Evolutionary conservation across 768 basidiomycete species (phyloP).

Genomic region (Suillus bovinus): DNA sequence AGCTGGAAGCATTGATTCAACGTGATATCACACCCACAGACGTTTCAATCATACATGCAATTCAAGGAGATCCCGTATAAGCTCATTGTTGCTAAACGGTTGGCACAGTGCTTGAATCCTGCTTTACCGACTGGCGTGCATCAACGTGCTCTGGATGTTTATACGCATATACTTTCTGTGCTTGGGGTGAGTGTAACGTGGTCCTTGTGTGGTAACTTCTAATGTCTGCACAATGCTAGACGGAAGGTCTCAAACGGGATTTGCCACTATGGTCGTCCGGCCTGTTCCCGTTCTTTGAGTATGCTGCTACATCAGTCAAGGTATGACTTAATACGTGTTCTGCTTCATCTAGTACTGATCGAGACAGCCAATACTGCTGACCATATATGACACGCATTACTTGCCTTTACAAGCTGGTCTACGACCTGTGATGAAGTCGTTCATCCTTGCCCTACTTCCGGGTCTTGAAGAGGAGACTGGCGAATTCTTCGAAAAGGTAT

Average conservation of each 20-base stretch:
- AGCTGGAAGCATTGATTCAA: not conserved
- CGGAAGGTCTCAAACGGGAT: constrained; percentile 84
- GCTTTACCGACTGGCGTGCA: constrained; percentile 96
- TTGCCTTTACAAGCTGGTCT: constrained; percentile 79
- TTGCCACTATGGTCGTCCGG: constrained; percentile 94
- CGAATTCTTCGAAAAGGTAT: constrained; percentile 92
- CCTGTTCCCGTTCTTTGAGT: constrained; percentile 98
- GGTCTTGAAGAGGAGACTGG: constrained; percentile 97
- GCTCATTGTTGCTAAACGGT: constrained; percentile 89
- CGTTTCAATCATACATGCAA: constrained; percentile 89
- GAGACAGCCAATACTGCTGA: constrained; percentile 76
- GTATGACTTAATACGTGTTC: constrained; percentile 37
- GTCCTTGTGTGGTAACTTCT: constrained; percentile 8
- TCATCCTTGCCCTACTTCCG: constrained; percentile 90
- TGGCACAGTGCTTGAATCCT: constrained; percentile 97
- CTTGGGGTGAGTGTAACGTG: constrained; percentile 66
- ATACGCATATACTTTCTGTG: constrained; percentile 86
- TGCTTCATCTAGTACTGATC: not conserved
- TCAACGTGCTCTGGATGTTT: constrained; percentile 94
- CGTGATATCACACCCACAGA: constrained; percentile 47
- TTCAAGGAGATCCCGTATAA: constrained; percentile 97
- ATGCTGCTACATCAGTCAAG: constrained; percentile 98
- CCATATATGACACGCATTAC: constrained; percentile 92
- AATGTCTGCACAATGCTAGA: constrained; percentile 42
- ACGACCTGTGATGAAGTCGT: constrained; percentile 90